These are phyloP conservation scores for Coniochaeta pulveracea DNA, from an alignment of 2,329 filamentous ascomycete species.

Conservation along the genomic window DNA sequence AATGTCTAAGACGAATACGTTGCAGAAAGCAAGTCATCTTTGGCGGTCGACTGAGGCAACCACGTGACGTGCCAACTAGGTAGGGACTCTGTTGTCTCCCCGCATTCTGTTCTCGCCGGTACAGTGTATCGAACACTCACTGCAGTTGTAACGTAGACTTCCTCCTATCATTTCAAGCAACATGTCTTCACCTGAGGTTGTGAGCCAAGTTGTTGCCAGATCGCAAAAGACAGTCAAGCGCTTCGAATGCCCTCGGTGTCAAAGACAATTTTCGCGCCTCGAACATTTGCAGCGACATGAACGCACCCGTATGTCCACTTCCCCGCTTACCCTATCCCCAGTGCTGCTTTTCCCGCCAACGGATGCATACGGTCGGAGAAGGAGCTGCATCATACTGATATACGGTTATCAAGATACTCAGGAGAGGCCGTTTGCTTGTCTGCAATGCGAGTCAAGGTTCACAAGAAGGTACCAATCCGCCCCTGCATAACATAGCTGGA, in stretches of 20 bases:
- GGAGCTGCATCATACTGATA: too few species aligned
- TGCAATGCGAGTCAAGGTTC: constrained; percentile 8
- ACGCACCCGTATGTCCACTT: constrained; percentile 10
- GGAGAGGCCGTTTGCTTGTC: constrained; percentile 9
- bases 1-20: too few species aligned
- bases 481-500: background rate
- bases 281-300: constrained; percentile 11
- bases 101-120: background rate
- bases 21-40: too few species aligned
- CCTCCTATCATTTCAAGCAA: background rate
- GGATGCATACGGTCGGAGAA: too few species aligned
- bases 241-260: constrained; percentile 9
- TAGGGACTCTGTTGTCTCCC: too few species aligned
- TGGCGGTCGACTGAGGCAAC: too few species aligned
- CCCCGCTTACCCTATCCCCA: background rate
- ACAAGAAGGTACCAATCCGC: constrained; percentile 8
- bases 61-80: too few species aligned
- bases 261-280: constrained; percentile 9
- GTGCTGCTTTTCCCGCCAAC: background rate
- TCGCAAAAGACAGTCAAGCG: constrained; percentile 6
- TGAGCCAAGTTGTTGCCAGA: constrained; percentile 8
- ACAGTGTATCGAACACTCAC: too few species aligned
- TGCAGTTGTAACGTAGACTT: too few species aligned
- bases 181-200: constrained; percentile 6
- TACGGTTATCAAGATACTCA: constrained; percentile 8